These are phyloP conservation scores for Chara braunii DNA, from an alignment of 139 green algal species.

Conservation along the genomic window DNA sequence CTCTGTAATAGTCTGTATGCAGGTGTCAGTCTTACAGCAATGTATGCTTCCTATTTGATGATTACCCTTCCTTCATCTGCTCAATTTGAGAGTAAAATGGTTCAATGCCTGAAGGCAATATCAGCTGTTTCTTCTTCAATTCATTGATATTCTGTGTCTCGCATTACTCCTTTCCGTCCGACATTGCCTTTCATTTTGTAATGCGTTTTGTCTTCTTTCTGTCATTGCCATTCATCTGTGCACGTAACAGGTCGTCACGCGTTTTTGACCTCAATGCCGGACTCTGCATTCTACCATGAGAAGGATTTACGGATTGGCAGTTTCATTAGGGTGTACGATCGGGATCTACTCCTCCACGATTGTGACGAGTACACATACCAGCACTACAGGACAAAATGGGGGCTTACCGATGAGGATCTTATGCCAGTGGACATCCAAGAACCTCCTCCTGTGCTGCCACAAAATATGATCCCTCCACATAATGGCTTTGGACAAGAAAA, in stretches of 20 bases:
- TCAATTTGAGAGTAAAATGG: too few species aligned
- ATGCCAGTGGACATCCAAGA: slow-evolving; percentile 54
- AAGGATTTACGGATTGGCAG: slow-evolving; percentile 66
- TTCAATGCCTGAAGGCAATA: too few species aligned
- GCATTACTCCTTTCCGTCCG: too few species aligned
- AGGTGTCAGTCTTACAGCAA: too few species aligned
- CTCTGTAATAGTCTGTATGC: too few species aligned
- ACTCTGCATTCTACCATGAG: not conserved
- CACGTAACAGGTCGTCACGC: not conserved
- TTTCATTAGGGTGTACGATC: slow-evolving; percentile 62
- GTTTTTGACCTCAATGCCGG: not conserved
- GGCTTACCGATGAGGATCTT: slow-evolving; percentile 52
- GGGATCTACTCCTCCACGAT: slow-evolving; percentile 67
- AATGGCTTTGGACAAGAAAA: slow-evolving; percentile 30
- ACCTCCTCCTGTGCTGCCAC: slow-evolving; percentile 57
- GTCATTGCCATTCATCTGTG: too few species aligned
- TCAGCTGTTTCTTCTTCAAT: too few species aligned
- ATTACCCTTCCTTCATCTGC: too few species aligned
- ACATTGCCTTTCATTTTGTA: too few species aligned
- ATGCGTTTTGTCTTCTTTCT: too few species aligned
- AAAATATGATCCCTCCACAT: slow-evolving; percentile 51
- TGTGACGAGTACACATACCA: slow-evolving; percentile 73
- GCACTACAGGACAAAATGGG: slow-evolving; percentile 63
- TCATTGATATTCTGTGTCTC: too few species aligned
- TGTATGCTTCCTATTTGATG: too few species aligned